A percentile compares a stretch with the other conserved stretches of the same genome.
Evolutionary conservation across 2,329 filamentous ascomycete genomes (phyloP).

Genomic region (Fusarium sp.): DNA sequence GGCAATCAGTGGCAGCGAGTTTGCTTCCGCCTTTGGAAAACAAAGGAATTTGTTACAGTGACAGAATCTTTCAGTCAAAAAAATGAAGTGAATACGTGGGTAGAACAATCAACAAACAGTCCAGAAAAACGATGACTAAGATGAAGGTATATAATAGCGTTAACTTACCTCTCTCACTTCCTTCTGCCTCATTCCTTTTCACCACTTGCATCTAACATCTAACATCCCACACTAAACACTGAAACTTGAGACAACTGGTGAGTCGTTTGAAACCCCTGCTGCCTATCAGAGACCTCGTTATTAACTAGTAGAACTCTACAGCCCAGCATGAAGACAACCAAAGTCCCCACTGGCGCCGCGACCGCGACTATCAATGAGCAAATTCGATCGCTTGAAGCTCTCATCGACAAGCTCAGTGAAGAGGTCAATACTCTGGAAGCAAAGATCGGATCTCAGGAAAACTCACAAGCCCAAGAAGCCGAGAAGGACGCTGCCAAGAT

Average conservation of each 20-base stretch:
- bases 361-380: not conserved
- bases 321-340: not conserved
- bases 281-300: not conserved
- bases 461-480: not conserved
- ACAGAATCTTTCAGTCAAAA: not conserved
- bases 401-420: not conserved
- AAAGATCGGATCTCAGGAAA: not conserved
- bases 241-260: not conserved
- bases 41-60: not conserved
- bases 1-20: not conserved
- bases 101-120: not conserved
- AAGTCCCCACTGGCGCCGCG: not conserved
- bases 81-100: not conserved
- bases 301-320: not conserved
- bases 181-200: not conserved
- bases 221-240: not conserved
- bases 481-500: not conserved
- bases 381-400: not conserved
- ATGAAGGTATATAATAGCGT: rapidly evolving
- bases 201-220: not conserved
- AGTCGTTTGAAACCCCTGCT: rapidly evolving
- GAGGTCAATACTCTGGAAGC: not conserved
- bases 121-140: not conserved
- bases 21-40: not conserved
- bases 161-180: not conserved